Evolutionary conservation across 805 yeast genomes (phyloP).

Genomic region (Schwanniomyces occidentalis): DNA sequence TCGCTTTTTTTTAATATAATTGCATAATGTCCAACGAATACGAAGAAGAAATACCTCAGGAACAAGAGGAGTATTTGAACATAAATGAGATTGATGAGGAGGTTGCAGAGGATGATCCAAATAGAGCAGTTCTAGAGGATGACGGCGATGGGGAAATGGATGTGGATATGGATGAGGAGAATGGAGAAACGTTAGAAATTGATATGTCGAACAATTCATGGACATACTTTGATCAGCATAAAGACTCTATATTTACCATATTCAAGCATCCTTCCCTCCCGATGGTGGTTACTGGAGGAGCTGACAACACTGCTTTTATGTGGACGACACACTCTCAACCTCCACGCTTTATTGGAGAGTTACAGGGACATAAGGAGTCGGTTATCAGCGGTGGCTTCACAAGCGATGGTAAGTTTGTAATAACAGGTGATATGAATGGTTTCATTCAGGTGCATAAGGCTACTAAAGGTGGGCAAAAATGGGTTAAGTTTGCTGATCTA

Average conservation of each 20-base stretch:
- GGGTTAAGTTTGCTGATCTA: conserved; percentile 69
- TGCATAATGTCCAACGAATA: conserved; percentile 6
- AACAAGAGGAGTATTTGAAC: conserved; percentile 30
- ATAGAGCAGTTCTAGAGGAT: conserved; percentile 35
- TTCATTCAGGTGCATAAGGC: conserved; percentile 72
- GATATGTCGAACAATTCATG: conserved; percentile 90
- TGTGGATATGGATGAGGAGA: conserved; percentile 38
- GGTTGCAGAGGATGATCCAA: conserved; percentile 26
- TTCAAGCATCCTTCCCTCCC: conserved; percentile 84
- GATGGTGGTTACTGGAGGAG: conserved; percentile 90
- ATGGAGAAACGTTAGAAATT: conserved; percentile 61
- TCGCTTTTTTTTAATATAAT: no score
- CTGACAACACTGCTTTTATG: conserved; percentile 82
- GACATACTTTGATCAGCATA: conserved; percentile 85
- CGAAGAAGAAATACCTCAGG: conserved; percentile 10
- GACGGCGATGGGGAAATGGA: conserved; percentile 27
- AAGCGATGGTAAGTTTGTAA: conserved; percentile 71
- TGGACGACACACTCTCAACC: conserved; percentile 94
- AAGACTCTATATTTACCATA: conserved; percentile 83
- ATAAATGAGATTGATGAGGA: conserved; percentile 37
- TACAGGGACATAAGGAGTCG: conserved; percentile 84
- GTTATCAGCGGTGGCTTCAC: conserved; percentile 85
- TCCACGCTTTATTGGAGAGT: conserved; percentile 72
- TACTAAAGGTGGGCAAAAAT: conserved; percentile 74
- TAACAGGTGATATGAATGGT: conserved; percentile 97